Percentiles rank a stretch among this genome's conserved stretches.
Conservation (phyloP, 805 yeast species). For the Groenewaldozyma salmanticensis region DNA sequence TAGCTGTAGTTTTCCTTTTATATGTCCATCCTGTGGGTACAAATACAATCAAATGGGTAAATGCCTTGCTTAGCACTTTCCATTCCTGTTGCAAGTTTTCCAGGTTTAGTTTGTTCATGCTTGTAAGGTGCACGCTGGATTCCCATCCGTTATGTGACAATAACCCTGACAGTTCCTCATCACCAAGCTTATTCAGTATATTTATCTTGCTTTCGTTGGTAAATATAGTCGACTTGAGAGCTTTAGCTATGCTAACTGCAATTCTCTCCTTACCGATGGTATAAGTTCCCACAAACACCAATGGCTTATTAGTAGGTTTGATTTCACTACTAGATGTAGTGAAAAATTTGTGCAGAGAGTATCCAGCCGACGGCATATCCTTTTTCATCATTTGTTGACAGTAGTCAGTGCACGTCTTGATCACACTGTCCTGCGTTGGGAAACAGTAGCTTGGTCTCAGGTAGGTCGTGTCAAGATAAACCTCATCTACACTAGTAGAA, state of each 20-base stretch:
- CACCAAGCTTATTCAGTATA: conserved; percentile 39
- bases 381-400: conserved; percentile 32
- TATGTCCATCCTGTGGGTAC: conserved; percentile 88
- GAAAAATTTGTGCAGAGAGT: conserved; percentile 16
- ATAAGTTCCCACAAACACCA: conserved; percentile 76
- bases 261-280: conserved; percentile 87
- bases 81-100: conserved; percentile 39
- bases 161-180: conserved; percentile 29
- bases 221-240: conserved; percentile 27
- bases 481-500: conserved; percentile 40
- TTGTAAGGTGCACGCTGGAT: conserved; percentile 61
- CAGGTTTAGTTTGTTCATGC: conserved; percentile 45
- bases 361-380: conserved; percentile 6
- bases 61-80: conserved; percentile 36
- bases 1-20: conserved; percentile 15
- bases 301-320: conserved; percentile 27
- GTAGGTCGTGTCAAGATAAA: conserved; percentile 89
- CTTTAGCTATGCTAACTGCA: conserved; percentile 42
- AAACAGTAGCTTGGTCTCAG: conserved; percentile 63
- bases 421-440: conserved; percentile 66
- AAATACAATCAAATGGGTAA: conserved; percentile 58
- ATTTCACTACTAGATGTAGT: neutral
- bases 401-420: conserved; percentile 49
- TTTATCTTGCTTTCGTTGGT: conserved; percentile 38
- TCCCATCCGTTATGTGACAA: conserved; percentile 37